Base-by-base conservation (phyloP, 257 asterid species). In the Solanum tarijense region DNA sequence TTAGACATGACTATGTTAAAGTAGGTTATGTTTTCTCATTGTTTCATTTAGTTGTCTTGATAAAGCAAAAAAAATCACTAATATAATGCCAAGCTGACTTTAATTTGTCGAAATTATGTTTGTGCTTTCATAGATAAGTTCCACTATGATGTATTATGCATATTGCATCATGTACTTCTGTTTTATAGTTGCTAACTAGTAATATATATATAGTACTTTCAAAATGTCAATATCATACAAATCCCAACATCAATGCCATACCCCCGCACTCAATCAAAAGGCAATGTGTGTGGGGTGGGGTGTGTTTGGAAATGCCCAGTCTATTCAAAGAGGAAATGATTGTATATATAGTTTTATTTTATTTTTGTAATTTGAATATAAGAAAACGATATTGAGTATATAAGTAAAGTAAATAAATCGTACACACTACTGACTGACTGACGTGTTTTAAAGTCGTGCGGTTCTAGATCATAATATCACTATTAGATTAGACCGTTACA, bases 61-160 rank as follows among this genome's bases (percentile, higher is more conserved):
- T 23, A 16, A 46, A 81, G 38, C 39, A 81, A 43, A 81, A 81
- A 72, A 78, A 43, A 29, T 46, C 68, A 43, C 39, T 46, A 81
- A 41, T 27, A 81, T 81, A 79, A 39, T 14, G 52, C 39, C 52
- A 74, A 73, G 65, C 38, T 74, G 88, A 62, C 83, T 85, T 13
- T 69, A 69, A 14, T 69, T 69, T 3, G 41, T 62, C 66, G 13
- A 65, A 20, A 68, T 74, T 71, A 43, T 83, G 46, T 73, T 62
- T 62, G 88, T 89, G 89, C 88, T 83, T 83, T 87, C 86, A 25
- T n/a, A 39, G 86, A 21, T 62, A 39, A 89, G 88, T 84, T 87
- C 89, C 89, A 89, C 89, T 79, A 74, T 79, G 62, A 48, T 46
- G 66, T 14, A 62, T 43, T 43, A 79, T 38, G 58, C 46, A 39